Conservation (phyloP, 306 rosid species). For the Canavalia gladiata region DNA sequence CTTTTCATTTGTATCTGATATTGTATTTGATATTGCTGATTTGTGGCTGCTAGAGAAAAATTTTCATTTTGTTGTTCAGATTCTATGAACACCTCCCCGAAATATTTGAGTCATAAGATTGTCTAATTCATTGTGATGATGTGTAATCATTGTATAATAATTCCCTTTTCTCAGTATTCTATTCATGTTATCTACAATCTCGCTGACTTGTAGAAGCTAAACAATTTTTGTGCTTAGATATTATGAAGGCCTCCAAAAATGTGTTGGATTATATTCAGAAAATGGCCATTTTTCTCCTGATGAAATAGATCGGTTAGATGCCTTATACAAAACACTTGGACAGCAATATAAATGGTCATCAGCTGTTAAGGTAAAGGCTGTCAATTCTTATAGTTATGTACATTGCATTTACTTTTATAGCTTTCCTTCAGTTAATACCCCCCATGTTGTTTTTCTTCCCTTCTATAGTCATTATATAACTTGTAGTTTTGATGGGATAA, state of each 20-base stretch:
- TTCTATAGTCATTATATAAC: conserved; percentile 11
- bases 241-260: conserved; percentile 91
- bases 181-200: not conserved
- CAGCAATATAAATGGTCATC: conserved; percentile 93
- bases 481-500: conserved; percentile 9
- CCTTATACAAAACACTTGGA: conserved; percentile 76
- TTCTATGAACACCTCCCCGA: conserved; percentile 65
- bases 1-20: conserved; percentile 7
- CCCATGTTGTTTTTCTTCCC: not conserved
- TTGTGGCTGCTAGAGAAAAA: conserved; percentile 16
- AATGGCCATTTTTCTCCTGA: conserved; percentile 68
- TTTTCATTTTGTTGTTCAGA: conserved; percentile 47
- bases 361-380: conserved; percentile 80
- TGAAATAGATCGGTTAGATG: conserved; percentile 75
- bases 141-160: conserved; percentile 26
- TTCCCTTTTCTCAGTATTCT: conserved; percentile 4
- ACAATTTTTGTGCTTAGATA: conserved; percentile 61
- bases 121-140: conserved; percentile 5
- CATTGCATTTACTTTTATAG: conserved; percentile 24
- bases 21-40: conserved; percentile 28
- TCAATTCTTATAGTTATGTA: conserved; percentile 21
- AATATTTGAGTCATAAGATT: conserved; percentile 53
- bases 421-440: not conserved
- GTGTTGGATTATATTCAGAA: conserved; percentile 81
- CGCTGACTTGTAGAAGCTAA: not conserved